These are phyloP conservation scores for Leptographium galeiforme DNA, from an alignment of 2,329 filamentous ascomycete genomes.

Conservation along the genomic window DNA sequence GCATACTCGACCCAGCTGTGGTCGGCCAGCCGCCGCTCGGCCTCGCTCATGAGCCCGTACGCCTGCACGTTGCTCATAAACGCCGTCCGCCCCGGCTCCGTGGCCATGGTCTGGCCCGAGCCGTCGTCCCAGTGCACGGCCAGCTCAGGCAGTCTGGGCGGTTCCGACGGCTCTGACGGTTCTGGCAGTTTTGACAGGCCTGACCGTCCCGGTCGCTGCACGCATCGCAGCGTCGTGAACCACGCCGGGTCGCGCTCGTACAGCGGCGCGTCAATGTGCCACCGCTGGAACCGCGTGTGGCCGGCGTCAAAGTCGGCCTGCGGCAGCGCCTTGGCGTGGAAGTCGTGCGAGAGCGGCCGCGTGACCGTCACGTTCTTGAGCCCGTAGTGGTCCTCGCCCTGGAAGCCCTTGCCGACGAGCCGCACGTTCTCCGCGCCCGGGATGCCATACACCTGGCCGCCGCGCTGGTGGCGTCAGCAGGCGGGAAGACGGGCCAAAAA, in stretches of 20 bases:
- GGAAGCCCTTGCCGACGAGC: conserved; percentile 30
- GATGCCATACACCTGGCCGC: conserved; percentile 21
- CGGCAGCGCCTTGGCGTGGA: conserved; percentile 20
- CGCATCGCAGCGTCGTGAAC: conserved; percentile 20
- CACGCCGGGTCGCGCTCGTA: conserved; percentile 21
- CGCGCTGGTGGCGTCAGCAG: conserved; percentile 11
- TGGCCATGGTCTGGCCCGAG: conserved; percentile 24
- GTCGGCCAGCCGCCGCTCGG: conserved; percentile 27
- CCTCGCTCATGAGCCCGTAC: conserved; percentile 25
- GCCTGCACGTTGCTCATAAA: conserved; percentile 28
- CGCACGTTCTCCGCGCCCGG: conserved; percentile 29
- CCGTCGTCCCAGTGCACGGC: conserved; percentile 18
- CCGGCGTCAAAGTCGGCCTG: conserved; percentile 23
- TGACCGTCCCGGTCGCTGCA: conserved; percentile 22
- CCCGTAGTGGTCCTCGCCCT: conserved; percentile 29
- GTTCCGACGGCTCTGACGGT: conserved; percentile 16
- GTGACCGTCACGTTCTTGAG: conserved; percentile 22
- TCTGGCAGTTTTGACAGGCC: no score
- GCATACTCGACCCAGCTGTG: conserved; percentile 33
- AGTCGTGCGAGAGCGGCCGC: conserved; percentile 21
- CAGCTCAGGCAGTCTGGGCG: conserved; percentile 17
- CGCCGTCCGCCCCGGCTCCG: conserved; percentile 27
- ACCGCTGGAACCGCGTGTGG: conserved; percentile 30
- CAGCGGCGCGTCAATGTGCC: conserved; percentile 35
- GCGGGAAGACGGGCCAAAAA: background rate